A percentile compares a stretch with the other conserved stretches of the same genome.
These are phyloP conservation scores for Rhodotorula sp. DNA, from an alignment of 1,284 basidiomycete genomes.

Conservation along the genomic window DNA sequence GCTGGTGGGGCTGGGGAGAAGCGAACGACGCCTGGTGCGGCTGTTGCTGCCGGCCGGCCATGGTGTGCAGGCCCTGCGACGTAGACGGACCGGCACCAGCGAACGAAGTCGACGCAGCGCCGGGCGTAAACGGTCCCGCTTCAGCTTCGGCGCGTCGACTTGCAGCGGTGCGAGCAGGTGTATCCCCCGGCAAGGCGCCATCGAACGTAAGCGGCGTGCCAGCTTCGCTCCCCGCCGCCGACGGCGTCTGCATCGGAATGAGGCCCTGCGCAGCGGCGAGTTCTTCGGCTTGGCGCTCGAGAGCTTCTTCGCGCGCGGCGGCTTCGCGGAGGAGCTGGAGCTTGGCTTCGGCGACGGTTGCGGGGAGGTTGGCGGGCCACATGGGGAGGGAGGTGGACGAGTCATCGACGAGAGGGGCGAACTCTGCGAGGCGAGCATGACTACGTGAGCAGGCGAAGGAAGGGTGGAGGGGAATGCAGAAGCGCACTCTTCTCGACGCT, in stretches of 20 bases:
- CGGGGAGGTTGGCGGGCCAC: conserved; percentile 28
- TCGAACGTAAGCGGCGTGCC: conserved; percentile 23
- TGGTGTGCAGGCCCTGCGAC: too few species aligned
- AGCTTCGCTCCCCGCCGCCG: conserved; percentile 6
- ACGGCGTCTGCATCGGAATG: neutral
- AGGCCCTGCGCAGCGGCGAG: conserved; percentile 16
- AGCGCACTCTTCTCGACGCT: conserved; percentile 35
- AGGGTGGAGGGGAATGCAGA: too few species aligned
- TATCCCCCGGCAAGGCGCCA: conserved; percentile 11
- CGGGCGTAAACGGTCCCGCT: neutral
- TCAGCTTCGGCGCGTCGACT: neutral
- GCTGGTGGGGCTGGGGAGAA: neutral
- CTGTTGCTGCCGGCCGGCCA: neutral
- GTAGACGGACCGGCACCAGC: neutral
- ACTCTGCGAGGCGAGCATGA: conserved; percentile 9
- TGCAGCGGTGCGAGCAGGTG: conserved; percentile 21
- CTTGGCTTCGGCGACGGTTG: neutral
- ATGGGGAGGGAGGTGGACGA: conserved; percentile 24
- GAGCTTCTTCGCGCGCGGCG: conserved; percentile 11
- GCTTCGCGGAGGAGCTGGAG: conserved; percentile 10
- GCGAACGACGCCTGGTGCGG: neutral
- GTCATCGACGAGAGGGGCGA: conserved; percentile 2
- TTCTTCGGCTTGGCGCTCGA: conserved; percentile 27
- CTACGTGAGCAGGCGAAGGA: too few species aligned
- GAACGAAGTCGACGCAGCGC: neutral